Percentiles rank a stretch among this genome's conserved stretches.
phyloP scores from a whole-genome alignment of 306 rosid genomes.

The Abrus pulchellus region DNA sequence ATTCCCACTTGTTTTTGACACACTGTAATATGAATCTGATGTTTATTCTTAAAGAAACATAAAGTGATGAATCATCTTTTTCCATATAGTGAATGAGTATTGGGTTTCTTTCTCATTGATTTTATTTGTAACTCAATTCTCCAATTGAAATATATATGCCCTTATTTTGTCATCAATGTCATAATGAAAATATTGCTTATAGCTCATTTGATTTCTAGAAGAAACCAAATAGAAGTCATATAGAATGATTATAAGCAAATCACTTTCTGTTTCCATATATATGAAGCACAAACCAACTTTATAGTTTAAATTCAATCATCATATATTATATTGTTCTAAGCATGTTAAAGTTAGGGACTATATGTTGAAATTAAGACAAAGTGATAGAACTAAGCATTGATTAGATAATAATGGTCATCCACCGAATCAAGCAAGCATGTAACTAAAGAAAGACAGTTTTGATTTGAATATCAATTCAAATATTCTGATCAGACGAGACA shows the following conservation, averaged over 20 bases:
- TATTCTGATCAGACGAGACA: constrained; percentile 23
- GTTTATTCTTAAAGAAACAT: too few relatives aligned
- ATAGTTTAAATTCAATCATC: constrained; percentile 12
- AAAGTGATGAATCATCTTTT: too few relatives aligned
- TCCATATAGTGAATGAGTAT: too few relatives aligned
- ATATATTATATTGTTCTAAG: constrained; percentile 6
- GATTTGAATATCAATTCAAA: constrained; percentile 20
- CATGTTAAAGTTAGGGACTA: constrained; percentile 51
- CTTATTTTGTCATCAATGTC: not conserved
- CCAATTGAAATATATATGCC: not conserved
- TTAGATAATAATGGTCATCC: constrained; percentile 49
- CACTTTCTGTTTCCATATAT: constrained; percentile 37
- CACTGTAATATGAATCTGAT: too few relatives aligned
- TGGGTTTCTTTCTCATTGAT: not conserved
- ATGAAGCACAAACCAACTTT: constrained; percentile 37
- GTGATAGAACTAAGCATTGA: constrained; percentile 43
- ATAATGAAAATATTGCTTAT: not conserved
- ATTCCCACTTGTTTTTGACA: not conserved
- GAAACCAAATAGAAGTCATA: constrained; percentile 40
- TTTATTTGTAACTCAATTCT: constrained; percentile 1
- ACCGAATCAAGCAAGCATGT: constrained; percentile 45
- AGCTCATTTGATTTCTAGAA: constrained; percentile 4
- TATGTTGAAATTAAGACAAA: constrained; percentile 34
- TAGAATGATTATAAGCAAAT: constrained; percentile 23
- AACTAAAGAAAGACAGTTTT: constrained; percentile 30